Evolutionary conservation across 2,329 filamentous ascomycete genomes (phyloP).

Genomic region (Cladosporium sp.): DNA sequence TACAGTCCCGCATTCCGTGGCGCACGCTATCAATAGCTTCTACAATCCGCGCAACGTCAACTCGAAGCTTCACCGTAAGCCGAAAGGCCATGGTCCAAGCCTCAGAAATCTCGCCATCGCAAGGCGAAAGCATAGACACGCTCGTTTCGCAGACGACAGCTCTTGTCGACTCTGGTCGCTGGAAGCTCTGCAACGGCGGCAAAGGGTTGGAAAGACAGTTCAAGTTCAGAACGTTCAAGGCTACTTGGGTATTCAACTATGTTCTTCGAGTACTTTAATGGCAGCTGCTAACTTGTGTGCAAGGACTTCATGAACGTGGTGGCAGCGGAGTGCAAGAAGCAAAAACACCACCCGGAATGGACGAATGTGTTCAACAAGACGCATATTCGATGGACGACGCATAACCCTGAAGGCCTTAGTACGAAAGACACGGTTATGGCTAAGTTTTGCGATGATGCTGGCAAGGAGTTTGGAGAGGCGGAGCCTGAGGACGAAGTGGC

Average conservation of each 20-base stretch:
- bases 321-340: constrained; percentile 65
- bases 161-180: constrained; percentile 33
- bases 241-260: constrained; percentile 38
- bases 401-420: constrained; percentile 66
- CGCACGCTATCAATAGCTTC: not conserved
- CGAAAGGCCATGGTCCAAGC: constrained; percentile 20
- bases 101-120: constrained; percentile 25
- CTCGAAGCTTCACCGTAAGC: constrained; percentile 16
- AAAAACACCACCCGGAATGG: constrained; percentile 76
- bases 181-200: constrained; percentile 35
- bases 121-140: constrained; percentile 23
- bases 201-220: constrained; percentile 39
- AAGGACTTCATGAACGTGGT: constrained; percentile 76
- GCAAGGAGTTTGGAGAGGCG: constrained; percentile 30
- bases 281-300: not conserved
- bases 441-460: constrained; percentile 57
- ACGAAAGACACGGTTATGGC: constrained; percentile 65
- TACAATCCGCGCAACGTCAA: not conserved
- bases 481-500: constrained; percentile 6
- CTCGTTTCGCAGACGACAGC: constrained; percentile 26
- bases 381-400: constrained; percentile 73
- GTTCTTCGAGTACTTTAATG: not conserved
- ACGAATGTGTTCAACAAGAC: constrained; percentile 73
- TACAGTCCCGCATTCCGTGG: not conserved
- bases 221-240: constrained; percentile 41